Evolutionary conservation across 75 land plant species (phyloP).

Genomic region (Larix kaempferi): DNA sequence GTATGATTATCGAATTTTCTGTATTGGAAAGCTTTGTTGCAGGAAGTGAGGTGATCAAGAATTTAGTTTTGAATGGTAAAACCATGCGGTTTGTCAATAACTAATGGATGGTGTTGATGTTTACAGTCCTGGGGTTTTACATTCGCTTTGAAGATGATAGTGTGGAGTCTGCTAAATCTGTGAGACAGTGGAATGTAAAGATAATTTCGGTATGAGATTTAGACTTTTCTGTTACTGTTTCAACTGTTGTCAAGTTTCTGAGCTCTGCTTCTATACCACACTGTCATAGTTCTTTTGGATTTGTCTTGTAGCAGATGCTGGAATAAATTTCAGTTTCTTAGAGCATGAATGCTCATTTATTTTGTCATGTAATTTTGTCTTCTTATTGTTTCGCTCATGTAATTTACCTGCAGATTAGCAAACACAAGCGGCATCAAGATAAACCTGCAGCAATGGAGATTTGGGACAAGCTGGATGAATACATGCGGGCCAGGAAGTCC

Average conservation of each 20-base stretch:
- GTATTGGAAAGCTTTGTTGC: no score
- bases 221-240: background rate
- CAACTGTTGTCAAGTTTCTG: background rate
- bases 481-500: conserved; percentile 45
- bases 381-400: background rate
- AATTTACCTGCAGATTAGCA: conserved; percentile 72
- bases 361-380: background rate
- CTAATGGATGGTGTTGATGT: background rate
- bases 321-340: background rate
- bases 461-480: conserved; percentile 87
- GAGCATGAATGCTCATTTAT: background rate
- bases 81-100: background rate
- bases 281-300: background rate
- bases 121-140: conserved; percentile 86
- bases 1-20: no score
- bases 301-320: background rate
- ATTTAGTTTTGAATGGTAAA: background rate
- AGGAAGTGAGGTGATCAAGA: background rate
- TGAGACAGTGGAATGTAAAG: conserved; percentile 98
- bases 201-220: conserved; percentile 70
- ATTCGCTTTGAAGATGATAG: conserved; percentile 99
- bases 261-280: background rate
- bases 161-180: conserved; percentile 86
- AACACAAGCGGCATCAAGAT: conserved; percentile 96
- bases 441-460: conserved; percentile 91